Evolutionary conservation across 441 rosid genomes (phyloP), one percentile per base, ranked within the genome.

Genomic region (Cnidoscolus chayamansa): DNA sequence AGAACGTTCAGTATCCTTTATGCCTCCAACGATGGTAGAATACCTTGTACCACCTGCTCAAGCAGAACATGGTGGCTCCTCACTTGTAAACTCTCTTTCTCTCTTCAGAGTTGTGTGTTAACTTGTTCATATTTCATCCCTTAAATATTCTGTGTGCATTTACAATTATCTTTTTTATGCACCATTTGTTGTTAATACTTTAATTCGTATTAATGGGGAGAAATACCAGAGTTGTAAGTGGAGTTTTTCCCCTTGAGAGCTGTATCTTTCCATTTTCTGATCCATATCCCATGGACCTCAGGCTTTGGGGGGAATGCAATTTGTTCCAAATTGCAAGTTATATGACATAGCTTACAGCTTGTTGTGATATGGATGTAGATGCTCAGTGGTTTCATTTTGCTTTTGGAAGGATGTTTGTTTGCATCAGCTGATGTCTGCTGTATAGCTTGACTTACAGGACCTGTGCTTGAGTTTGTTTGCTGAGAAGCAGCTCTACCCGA

Each of bases 221-320:
- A 7, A 1, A n/a, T 8, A 7, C 0, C 25, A 37, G 10, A 40
- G 30, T n/a, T n/a, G 16, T n/a, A 7, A 16, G 12, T 32, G 68
- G 20, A 10, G 19, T 7, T 0, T 19, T 4, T 66, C 13, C 30
- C 6, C 45, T 4, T 63, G 84, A 77, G 77, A 65, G 76, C 70
- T 69, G 74, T 76, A 55, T 63, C 82, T 5, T 78, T 73, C 37
- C 62, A 10, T 25, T 80, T 58, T 67, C 70, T 1, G 83, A 80
- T 76, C 79, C 79, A 3, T 9, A 62, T 66, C 82, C 64, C 77
- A 68, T 81, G 76, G 76, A 71, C 74, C 86, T 74, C 80, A 82
- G 72, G 55, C 81, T 59, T 35, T 4, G 40, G 25, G 63, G 62
- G 78, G 83, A 84, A 80, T 70, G 80, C 32, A 20, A 53, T 53